Conservation (phyloP, 441 rosid species). For the Pelargonium fulgidum region DNA sequence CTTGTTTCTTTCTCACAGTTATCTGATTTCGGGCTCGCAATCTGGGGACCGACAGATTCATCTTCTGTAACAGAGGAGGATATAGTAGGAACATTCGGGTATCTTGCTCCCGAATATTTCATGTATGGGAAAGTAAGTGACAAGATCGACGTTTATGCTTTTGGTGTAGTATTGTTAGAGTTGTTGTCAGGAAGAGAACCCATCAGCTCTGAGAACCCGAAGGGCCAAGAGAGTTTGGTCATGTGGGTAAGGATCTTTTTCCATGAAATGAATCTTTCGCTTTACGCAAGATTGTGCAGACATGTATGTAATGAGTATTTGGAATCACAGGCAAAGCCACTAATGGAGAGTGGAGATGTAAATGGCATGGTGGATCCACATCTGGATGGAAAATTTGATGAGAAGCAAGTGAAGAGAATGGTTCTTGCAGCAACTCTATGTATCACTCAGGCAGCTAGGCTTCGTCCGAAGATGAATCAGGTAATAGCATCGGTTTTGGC, state of each 20-base stretch:
- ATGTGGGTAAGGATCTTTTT: slow-evolving; percentile 63
- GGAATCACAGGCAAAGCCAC: slow-evolving; percentile 57
- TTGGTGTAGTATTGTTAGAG: slow-evolving; percentile 86
- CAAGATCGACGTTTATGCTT: slow-evolving; percentile 85
- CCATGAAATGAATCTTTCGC: slow-evolving; percentile 3
- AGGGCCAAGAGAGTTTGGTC: slow-evolving; percentile 77
- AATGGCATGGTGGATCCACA: slow-evolving; percentile 62
- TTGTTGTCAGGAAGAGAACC: slow-evolving; percentile 85
- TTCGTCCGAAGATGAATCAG: slow-evolving; percentile 56
- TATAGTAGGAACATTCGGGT: slow-evolving; percentile 92
- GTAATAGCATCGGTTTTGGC: neutral
- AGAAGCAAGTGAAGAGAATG: slow-evolving; percentile 53
- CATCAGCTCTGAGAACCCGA: slow-evolving; percentile 44
- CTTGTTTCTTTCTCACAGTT: neutral
- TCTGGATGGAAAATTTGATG: slow-evolving; percentile 33
- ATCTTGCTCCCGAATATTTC: slow-evolving; percentile 91
- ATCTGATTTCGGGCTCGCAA: slow-evolving; percentile 88
- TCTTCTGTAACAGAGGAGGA: slow-evolving; percentile 42
- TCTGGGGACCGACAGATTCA: slow-evolving; percentile 42
- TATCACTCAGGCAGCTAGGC: slow-evolving; percentile 50
- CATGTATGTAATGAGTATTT: neutral
- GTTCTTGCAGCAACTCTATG: slow-evolving; percentile 79
- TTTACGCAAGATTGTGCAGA: slow-evolving; percentile 13
- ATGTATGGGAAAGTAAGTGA: slow-evolving; percentile 82
- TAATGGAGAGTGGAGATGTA: slow-evolving; percentile 56